Base-by-base conservation (phyloP, 352 stramenopile genomes). In the Pythium sukuiense region DNA sequence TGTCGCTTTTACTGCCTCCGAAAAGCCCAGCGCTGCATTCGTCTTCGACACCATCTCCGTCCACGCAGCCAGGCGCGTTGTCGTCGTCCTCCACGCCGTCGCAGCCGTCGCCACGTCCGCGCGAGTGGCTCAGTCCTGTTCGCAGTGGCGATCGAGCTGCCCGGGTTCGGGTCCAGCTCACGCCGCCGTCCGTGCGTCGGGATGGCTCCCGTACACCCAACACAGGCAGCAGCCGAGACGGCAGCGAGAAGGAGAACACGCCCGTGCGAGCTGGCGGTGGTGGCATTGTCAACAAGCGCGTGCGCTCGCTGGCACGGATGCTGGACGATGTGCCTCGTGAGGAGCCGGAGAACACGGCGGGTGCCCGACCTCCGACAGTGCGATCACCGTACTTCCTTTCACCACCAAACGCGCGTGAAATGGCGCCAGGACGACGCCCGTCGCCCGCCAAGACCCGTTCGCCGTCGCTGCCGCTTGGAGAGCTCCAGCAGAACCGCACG, bases 261-360 rank as follows among this genome's bases (percentile, higher is more conserved):
- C 32, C 72, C 58, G 7, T 77, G 69, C 63, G 77, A 55, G 29
- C 73, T 70, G 46, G 76, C 41, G 32, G 62, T 12, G n/a, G 37
- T n/a, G 71, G 73, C 3, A 69, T 72, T 33, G 57, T 85, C 37
- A 93, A 85, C 73, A 90, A 88, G 63, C 83, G 83, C n/a, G 86
- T 92, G 24, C 79, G 83, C 6, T 94, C 85, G 39, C 70, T 94
- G n/a, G 78, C 91, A 41, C 63, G 80, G 6, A 88, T 94, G 69
- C 77, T 94, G 24, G 84, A 94, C 20, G 80, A 90, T 24, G 77
- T 87, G 5, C 75, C 74, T 18, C 67, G 59, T 2, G 74, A 76
- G 58, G 74, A 79, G 39, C 69, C 61, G 8, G 63, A 76, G 46
- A 7, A 76, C 58, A 46, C 61, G 12, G 55, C 61, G 20, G 61